Evolutionary conservation across 768 basidiomycete species (phyloP).

Genomic region (Filobasidium floriforme): DNA sequence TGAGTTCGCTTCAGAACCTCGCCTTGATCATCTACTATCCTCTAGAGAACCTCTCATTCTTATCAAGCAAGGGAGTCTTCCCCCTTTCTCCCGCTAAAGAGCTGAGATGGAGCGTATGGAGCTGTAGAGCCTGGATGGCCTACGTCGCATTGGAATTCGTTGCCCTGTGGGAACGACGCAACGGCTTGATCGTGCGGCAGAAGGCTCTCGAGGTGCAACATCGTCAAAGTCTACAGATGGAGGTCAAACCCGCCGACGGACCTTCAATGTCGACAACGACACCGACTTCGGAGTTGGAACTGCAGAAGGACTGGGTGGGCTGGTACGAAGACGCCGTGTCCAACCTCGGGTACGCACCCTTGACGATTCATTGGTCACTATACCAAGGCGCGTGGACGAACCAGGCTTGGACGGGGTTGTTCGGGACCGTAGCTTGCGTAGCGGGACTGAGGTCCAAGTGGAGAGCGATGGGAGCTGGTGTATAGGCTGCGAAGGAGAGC

Average conservation of each 20-base stretch:
- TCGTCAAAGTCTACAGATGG: background rate
- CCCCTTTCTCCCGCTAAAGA: conserved; percentile 22
- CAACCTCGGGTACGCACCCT: conserved; percentile 35
- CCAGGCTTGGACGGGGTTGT: conserved; percentile 22
- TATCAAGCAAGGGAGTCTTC: conserved; percentile 35
- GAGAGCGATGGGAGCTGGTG: background rate
- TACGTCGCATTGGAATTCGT: conserved; percentile 19
- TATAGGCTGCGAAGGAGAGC: background rate
- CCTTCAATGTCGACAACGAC: background rate
- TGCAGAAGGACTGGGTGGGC: conserved; percentile 5
- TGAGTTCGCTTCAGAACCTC: conserved; percentile 33
- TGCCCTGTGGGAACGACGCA: background rate
- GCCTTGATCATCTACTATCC: conserved; percentile 39
- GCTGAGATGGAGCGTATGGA: conserved; percentile 32
- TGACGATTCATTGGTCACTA: conserved; percentile 43
- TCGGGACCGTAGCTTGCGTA: conserved; percentile 21
- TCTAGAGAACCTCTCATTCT: conserved; percentile 39
- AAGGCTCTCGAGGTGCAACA: background rate
- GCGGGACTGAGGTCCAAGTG: conserved; percentile 19
- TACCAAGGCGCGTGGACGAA: conserved; percentile 36
- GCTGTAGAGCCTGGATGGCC: conserved; percentile 39
- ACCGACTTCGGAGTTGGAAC: background rate
- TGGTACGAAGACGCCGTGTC: conserved; percentile 14
- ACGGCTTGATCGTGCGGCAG: background rate
- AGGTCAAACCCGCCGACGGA: too few species aligned